Percentiles rank a stretch among this genome's conserved stretches.
These are phyloP conservation scores for Kluyveromyces sp. DNA, from an alignment of 1,139 yeast genomes.

Conservation along the genomic window DNA sequence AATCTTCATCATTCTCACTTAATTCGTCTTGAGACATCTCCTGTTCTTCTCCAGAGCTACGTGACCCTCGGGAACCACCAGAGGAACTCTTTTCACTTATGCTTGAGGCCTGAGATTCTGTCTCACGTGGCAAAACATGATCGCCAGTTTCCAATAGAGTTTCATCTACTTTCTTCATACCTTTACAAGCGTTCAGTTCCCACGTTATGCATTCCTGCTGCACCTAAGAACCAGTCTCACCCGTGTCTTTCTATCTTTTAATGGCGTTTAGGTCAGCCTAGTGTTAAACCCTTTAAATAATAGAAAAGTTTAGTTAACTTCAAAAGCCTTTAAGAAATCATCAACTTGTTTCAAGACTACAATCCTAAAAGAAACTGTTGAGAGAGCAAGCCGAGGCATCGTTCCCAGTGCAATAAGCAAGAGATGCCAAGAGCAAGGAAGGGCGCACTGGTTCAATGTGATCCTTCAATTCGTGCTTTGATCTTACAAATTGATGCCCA, in stretches of 20 bases:
- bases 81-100: background rate
- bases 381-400: too few species aligned
- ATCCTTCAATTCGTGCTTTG: constrained; percentile 85
- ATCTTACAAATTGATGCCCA: constrained; percentile 73
- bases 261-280: too few species aligned
- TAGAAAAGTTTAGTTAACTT: background rate
- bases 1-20: constrained; percentile 31
- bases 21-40: constrained; percentile 25
- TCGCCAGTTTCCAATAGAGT: background rate
- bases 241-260: too few species aligned
- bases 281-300: background rate
- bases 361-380: background rate
- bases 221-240: too few species aligned
- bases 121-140: background rate
- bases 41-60: constrained; percentile 17
- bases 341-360: too few species aligned
- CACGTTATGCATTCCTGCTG: background rate
- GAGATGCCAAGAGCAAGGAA: constrained; percentile 32
- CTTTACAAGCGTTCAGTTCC: background rate
- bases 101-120: background rate
- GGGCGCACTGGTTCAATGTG: constrained; percentile 47
- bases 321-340: background rate
- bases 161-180: background rate
- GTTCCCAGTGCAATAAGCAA: constrained; percentile 1
- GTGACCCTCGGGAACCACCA: background rate